Percentiles rank a stretch among this genome's conserved stretches.
Conservation (phyloP, 495 filamentous ascomycete species). For the Stereocaulon alpinum region DNA sequence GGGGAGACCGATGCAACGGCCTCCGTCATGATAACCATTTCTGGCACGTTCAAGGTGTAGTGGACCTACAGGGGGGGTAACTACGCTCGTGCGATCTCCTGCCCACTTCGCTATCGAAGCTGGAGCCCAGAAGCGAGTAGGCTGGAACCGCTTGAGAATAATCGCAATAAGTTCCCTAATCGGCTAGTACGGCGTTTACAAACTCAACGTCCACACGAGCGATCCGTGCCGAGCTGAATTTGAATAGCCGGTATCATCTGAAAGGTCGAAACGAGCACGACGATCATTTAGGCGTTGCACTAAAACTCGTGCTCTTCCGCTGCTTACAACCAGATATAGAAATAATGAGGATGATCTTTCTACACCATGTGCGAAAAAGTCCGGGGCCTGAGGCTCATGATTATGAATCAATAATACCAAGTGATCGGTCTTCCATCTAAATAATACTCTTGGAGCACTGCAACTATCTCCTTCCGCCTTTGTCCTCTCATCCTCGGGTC, state of each 20-base stretch:
- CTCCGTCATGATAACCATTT: background rate
- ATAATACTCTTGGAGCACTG: background rate
- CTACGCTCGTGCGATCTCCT: background rate
- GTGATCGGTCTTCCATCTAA: background rate
- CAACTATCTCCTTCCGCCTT: too few relatives aligned
- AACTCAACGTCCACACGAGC: background rate
- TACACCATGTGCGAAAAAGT: background rate
- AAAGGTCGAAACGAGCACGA: background rate
- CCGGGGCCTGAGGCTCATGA: background rate
- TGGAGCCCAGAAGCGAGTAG: background rate
- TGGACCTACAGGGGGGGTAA: background rate
- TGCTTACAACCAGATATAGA: background rate
- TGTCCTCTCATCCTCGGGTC: too few relatives aligned
- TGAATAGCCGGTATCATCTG: background rate
- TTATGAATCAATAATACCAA: too few relatives aligned
- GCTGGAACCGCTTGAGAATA: background rate
- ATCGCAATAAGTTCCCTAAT: background rate
- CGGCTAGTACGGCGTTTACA: background rate
- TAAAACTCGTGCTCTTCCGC: conserved; percentile 2
- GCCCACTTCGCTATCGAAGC: background rate
- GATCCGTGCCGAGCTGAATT: background rate
- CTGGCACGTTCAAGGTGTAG: background rate
- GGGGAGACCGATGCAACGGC: background rate
- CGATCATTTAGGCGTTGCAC: background rate
- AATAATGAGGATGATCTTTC: background rate